Evolutionary conservation across 1,139 yeast genomes (phyloP), one percentile per base, ranked within the genome.

Genomic region (Torulaspora globosa): DNA sequence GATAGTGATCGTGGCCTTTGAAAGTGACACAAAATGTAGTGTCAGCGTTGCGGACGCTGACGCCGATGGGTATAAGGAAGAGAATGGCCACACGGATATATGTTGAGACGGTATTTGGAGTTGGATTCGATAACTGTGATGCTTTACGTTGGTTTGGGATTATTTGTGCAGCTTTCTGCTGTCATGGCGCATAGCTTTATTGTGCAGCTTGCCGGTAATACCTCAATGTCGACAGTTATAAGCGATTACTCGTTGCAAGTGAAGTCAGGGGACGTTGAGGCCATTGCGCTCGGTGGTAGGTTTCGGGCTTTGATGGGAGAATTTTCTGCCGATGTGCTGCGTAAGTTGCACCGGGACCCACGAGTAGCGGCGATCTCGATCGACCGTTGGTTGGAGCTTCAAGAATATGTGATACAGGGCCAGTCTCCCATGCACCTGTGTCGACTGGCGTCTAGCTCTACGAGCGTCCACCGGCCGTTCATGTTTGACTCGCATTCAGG

Each of bases 391-490:
- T 47, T 65, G 33, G 55, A 55, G 8, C 41, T 62, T 36, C 62
- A 67, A 7, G 67, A 62, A 5, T 35, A 43, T 12, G 34, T 48
- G 11, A 59, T 61, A 1, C 75, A 72, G 49, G 61, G 63, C n/a
- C 55, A 67, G 34, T 73, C 79, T 0, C 80, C 82, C 0, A 58
- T 72, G 11, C 82, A 77, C 53, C 65, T 77, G 44, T 18, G 39
- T 8, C 33, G 43, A 5, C 36, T 51, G 21, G 39, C 47, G 2
- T 43, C 43, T 5, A 27, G 31, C 18, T 32, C 39, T 7, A 28
- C 74, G 71, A 49, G 32, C 5, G 8, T 39, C 1, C 54, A 53
- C 19, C 44, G 53, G 36, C 59, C 59, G 29, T 63, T 50, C 45
- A 45, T 60, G 10, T 62, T 53, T 46, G 60, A 61, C 39, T 55